These are phyloP conservation scores for Dothistroma pini DNA, from an alignment of 2,329 filamentous ascomycete genomes.

Conservation along the genomic window DNA sequence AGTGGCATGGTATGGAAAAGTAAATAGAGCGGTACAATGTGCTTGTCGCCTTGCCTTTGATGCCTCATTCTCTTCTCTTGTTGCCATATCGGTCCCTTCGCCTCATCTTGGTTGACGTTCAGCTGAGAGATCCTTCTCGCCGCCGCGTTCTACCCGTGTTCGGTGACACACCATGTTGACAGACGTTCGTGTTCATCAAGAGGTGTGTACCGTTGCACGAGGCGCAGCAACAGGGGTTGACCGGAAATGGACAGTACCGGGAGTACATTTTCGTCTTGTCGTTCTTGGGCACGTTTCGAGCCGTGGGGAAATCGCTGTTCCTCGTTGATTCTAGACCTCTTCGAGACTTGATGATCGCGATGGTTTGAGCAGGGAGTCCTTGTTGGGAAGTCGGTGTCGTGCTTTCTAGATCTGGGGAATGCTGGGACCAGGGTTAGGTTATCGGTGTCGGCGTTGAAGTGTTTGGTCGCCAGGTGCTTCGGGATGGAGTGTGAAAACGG, in stretches of 20 bases:
- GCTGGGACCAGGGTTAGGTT: not conserved
- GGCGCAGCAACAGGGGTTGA: not conserved
- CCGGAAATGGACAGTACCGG: not conserved
- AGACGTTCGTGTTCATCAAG: not conserved
- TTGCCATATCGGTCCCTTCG: too few relatives aligned
- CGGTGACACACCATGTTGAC: not conserved
- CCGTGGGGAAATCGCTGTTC: not conserved
- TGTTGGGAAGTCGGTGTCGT: not conserved
- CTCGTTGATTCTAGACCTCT: not conserved
- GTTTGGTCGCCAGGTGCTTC: not conserved
- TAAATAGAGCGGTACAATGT: slow-evolving; percentile 21
- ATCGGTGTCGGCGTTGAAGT: not conserved
- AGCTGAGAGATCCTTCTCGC: not conserved
- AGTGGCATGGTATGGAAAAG: slow-evolving; percentile 20
- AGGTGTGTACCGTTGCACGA: slow-evolving; percentile 2
- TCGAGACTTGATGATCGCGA: not conserved
- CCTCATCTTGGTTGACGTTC: not conserved
- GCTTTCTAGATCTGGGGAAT: not conserved
- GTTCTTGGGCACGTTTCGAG: not conserved
- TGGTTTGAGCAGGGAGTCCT: not conserved
- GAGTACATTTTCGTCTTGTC: not conserved
- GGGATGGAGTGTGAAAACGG: not conserved
- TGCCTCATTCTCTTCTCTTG: not conserved
- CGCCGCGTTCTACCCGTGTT: not conserved
- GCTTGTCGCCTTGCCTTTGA: slow-evolving; percentile 12